Percentiles rank a stretch among this genome's conserved stretches.
These are phyloP conservation scores for Mediolabrus comicus DNA, from an alignment of 108 stramenopile species.

Conservation along the genomic window DNA sequence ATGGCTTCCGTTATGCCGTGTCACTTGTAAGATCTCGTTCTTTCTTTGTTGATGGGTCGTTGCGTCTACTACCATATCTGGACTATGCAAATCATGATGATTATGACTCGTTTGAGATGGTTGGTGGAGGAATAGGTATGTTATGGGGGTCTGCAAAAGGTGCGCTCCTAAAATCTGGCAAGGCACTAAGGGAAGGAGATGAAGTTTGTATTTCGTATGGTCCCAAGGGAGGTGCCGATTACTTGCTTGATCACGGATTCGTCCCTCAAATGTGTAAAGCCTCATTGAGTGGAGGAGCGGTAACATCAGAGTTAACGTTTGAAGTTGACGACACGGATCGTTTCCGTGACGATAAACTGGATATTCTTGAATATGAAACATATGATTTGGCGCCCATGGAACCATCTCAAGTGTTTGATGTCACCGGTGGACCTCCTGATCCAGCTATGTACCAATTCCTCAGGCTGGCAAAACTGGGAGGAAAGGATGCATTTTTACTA, in stretches of 20 bases:
- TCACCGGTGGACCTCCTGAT: constrained; percentile 78
- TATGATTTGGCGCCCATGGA: constrained; percentile 86
- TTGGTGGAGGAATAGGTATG: constrained; percentile 61
- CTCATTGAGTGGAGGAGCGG: constrained; percentile 7
- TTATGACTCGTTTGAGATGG: constrained; percentile 48
- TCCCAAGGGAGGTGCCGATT: constrained; percentile 89
- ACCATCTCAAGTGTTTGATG: constrained; percentile 76
- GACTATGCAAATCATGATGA: constrained; percentile 89
- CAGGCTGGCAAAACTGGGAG: constrained; percentile 70
- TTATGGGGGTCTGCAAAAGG: constrained; percentile 72
- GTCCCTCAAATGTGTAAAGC: constrained; percentile 50
- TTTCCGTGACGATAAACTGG: constrained; percentile 86
- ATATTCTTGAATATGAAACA: constrained; percentile 84
- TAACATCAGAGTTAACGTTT: constrained; percentile 74
- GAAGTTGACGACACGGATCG: constrained; percentile 81
- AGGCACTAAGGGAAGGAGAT: constrained; percentile 51
- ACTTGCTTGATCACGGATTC: constrained; percentile 91
- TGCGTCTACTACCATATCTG: constrained; percentile 78
- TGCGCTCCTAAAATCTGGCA: constrained; percentile 50
- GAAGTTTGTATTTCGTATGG: constrained; percentile 83
- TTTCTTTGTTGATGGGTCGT: constrained; percentile 84
- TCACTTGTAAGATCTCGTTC: constrained; percentile 72
- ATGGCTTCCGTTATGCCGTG: constrained; percentile 86
- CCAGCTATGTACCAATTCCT: constrained; percentile 89
- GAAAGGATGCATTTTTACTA: constrained; percentile 90